Conservation (phyloP, 176 grass and related monocot species). For the Calamus simplicifolius region DNA sequence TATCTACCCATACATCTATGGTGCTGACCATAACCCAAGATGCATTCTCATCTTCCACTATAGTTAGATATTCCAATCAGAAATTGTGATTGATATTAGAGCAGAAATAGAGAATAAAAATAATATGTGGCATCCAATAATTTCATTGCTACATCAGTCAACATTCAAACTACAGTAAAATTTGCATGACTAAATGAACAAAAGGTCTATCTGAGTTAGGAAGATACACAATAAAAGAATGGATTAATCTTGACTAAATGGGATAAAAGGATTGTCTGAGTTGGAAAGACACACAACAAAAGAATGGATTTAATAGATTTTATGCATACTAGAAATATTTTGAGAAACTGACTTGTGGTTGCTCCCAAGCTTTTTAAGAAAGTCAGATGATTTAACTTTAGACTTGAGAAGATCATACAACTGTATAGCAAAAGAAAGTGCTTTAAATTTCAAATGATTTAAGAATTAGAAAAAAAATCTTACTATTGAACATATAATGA, state of each 20-base stretch:
- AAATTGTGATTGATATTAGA: background rate
- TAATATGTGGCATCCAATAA: too few species aligned
- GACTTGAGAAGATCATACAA: conserved; percentile 22
- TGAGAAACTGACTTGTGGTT: conserved; percentile 3
- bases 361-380: conserved; percentile 19
- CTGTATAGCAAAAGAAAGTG: conserved; percentile 4
- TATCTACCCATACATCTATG: conserved; percentile 15
- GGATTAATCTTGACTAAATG: too few species aligned
- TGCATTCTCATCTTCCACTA: conserved; percentile 12
- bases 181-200: too few species aligned
- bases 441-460: background rate
- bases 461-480: too few species aligned
- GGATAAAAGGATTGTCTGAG: too few species aligned
- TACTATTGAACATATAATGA: too few species aligned
- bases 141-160: too few species aligned
- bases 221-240: background rate
- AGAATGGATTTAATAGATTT: background rate
- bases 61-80: background rate
- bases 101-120: background rate
- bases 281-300: background rate
- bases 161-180: too few species aligned
- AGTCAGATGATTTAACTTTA: conserved; percentile 19
- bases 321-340: background rate
- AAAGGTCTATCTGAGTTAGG: too few species aligned
- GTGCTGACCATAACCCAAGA: conserved; percentile 20